These are phyloP conservation scores for Cordyceps tenuipes DNA, from an alignment of 2,329 filamentous ascomycete species.

Conservation along the genomic window DNA sequence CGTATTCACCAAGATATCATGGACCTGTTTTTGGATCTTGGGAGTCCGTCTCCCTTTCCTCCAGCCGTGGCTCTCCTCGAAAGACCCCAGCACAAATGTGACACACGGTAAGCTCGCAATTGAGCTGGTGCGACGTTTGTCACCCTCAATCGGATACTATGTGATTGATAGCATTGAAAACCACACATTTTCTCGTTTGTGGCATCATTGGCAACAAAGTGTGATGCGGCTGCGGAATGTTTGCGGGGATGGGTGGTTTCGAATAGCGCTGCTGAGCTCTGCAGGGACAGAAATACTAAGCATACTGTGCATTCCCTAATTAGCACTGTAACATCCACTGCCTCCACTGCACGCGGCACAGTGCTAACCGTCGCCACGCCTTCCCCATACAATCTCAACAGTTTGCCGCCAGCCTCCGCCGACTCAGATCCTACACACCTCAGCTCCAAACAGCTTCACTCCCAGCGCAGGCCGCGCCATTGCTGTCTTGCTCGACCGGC, in stretches of 20 bases:
- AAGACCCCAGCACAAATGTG: background rate
- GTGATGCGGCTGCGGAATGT: background rate
- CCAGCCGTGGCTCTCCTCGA: background rate
- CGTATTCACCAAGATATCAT: too few species aligned
- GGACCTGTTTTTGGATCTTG: too few species aligned
- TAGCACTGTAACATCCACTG: background rate
- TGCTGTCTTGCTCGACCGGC: constrained; percentile 2
- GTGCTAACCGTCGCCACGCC: background rate
- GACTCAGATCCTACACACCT: background rate
- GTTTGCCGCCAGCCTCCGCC: constrained; percentile 9
- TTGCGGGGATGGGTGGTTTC: background rate
- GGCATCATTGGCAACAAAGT: background rate
- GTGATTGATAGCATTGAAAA: too few species aligned
- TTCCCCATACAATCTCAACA: constrained; percentile 4
- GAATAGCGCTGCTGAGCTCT: background rate
- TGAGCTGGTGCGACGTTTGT: background rate
- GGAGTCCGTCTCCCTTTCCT: too few species aligned
- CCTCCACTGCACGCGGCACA: background rate
- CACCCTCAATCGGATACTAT: background rate
- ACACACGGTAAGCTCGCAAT: background rate
- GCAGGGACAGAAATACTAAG: background rate
- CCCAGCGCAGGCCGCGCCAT: constrained; percentile 8
- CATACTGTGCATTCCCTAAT: background rate
- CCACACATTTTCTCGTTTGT: background rate
- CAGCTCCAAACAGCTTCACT: constrained; percentile 1